These are phyloP conservation scores for Populus trichocarpa DNA, from an alignment of 441 rosid genomes.

Conservation along the genomic window DNA sequence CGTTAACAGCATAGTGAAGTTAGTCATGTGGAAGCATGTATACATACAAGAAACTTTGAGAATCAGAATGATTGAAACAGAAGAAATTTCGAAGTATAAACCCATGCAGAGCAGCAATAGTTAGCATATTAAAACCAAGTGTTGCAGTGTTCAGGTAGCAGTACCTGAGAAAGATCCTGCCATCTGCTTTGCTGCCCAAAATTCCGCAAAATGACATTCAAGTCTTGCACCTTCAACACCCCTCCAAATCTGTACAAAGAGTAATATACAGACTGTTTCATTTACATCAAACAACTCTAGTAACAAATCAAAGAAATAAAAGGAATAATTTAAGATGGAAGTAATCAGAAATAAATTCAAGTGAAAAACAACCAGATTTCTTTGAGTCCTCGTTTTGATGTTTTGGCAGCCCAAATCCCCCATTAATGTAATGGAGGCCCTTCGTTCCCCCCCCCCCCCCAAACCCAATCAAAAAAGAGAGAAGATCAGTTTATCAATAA, in stretches of 20 bases:
- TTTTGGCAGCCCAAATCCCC: background rate
- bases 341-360: background rate
- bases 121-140: background rate
- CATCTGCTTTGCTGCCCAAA: slow-evolving; percentile 64
- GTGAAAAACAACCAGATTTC: background rate
- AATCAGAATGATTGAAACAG: background rate
- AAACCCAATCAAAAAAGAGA: no score
- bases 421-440: background rate
- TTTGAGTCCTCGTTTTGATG: background rate
- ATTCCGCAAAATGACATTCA: slow-evolving; percentile 67
- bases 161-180: slow-evolving; percentile 77
- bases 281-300: background rate
- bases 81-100: background rate
- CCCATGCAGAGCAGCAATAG: background rate
- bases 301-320: background rate
- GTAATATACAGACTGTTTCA: background rate
- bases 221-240: slow-evolving; percentile 70
- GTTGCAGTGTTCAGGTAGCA: background rate
- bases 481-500: background rate
- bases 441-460: background rate
- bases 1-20: background rate
- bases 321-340: background rate
- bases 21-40: background rate
- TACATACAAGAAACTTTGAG: background rate
- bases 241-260: slow-evolving; percentile 42